A percentile compares a stretch with the other conserved stretches of the same genome.
Conservation (phyloP, 2,329 filamentous ascomycete genomes). For the Hypoxylon sp. region DNA sequence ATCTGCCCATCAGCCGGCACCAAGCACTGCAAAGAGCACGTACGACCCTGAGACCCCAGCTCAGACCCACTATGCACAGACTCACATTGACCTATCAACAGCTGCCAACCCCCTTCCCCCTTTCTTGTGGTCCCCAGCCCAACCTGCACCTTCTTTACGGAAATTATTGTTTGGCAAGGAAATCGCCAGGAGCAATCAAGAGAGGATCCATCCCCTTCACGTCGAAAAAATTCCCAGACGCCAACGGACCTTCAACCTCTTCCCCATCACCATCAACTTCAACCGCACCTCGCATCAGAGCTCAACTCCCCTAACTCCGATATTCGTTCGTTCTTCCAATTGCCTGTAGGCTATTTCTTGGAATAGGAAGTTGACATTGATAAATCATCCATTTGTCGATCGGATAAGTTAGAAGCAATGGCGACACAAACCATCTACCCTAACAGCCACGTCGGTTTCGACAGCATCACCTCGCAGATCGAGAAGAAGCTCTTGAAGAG, state of each 20-base stretch:
- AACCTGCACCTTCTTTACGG: constrained; percentile 54
- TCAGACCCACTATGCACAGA: constrained; percentile 43
- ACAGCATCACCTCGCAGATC: constrained; percentile 99
- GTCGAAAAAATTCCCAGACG: constrained; percentile 48
- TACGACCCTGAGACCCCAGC: constrained; percentile 41
- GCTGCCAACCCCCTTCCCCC: constrained; percentile 49
- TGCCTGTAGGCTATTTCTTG: constrained; percentile 57
- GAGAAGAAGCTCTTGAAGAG: constrained; percentile 99
- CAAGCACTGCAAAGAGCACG: constrained; percentile 21
- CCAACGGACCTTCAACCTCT: constrained; percentile 41
- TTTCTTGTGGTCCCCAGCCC: constrained; percentile 46
- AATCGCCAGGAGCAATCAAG: constrained; percentile 55
- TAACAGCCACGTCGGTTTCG: constrained; percentile 99
- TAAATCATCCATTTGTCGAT: constrained; percentile 52
- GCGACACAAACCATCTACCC: constrained; percentile 83
- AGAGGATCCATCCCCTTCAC: constrained; percentile 51
- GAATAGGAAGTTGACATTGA: constrained; percentile 53
- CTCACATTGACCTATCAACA: constrained; percentile 50
- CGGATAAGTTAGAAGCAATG: constrained; percentile 65
- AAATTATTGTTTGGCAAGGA: constrained; percentile 66
- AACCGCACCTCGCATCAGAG: constrained; percentile 30
- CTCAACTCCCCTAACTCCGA: constrained; percentile 38
- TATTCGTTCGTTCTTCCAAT: constrained; percentile 52
- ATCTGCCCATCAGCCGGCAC: constrained; percentile 41
- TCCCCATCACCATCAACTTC: constrained; percentile 42